Conservation (phyloP, 768 basidiomycete genomes). For the Lentinula edodes region DNA sequence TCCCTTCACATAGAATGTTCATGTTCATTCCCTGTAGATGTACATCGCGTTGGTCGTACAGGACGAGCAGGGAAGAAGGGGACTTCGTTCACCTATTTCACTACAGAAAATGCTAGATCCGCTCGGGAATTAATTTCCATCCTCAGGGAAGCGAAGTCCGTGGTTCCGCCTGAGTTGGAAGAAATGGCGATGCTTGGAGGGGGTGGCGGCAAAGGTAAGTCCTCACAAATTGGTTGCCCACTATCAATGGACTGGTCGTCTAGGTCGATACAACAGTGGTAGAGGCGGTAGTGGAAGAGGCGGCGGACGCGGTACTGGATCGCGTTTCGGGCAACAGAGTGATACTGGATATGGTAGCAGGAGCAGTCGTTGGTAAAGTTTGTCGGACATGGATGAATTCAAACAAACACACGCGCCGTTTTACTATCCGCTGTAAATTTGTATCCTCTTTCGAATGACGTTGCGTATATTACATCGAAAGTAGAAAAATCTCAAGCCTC, state of each 20-base stretch:
- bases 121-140: conserved; percentile 90
- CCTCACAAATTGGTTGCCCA: neutral
- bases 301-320: neutral
- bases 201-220: conserved; percentile 4
- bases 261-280: conserved; percentile 1
- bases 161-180: conserved; percentile 83
- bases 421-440: too few species aligned
- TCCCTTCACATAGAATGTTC: neutral
- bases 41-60: conserved; percentile 12
- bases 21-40: neutral
- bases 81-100: conserved; percentile 93
- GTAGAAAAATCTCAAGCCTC: too few species aligned
- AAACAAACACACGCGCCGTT: too few species aligned
- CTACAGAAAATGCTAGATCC: conserved; percentile 90
- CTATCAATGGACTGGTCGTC: neutral
- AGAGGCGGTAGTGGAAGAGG: conserved; percentile 4
- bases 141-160: conserved; percentile 80
- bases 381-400: too few species aligned
- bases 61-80: conserved; percentile 91
- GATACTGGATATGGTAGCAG: neutral
- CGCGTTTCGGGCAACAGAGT: neutral
- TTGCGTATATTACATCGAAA: too few species aligned
- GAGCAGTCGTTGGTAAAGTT: conserved; percentile 1
- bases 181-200: conserved; percentile 20
- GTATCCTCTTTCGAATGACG: too few species aligned